Conservation (phyloP, 306 rosid species). For the Prinsepia uniflora region DNA sequence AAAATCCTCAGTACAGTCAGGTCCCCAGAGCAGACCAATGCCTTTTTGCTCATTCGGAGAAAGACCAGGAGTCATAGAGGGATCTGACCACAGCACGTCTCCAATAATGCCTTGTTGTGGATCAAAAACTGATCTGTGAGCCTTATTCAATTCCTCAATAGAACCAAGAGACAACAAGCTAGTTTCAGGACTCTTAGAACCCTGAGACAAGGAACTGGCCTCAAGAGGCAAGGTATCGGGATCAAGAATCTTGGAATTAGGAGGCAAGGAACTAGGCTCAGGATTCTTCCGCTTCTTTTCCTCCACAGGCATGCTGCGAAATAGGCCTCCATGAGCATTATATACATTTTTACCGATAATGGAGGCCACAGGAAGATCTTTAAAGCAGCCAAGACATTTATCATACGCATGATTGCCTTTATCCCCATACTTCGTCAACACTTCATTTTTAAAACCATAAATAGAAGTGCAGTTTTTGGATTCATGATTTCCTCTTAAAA, state of each 20-base stretch:
- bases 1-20: slow-evolving; percentile 83
- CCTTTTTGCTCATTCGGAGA: slow-evolving; percentile 74
- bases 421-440: slow-evolving; percentile 59
- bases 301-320: slow-evolving; percentile 56
- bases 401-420: slow-evolving; percentile 71
- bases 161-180: slow-evolving; percentile 46
- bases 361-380: slow-evolving; percentile 81
- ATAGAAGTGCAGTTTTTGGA: slow-evolving; percentile 83
- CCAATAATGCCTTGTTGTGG: slow-evolving; percentile 90
- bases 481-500: slow-evolving; percentile 83
- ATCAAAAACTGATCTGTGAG: slow-evolving; percentile 78
- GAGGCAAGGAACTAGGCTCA: slow-evolving; percentile 23
- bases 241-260: too few relatives aligned
- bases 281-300: slow-evolving; percentile 66
- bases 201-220: too few relatives aligned
- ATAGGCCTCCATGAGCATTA: slow-evolving; percentile 89
- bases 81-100: slow-evolving; percentile 94
- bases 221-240: too few relatives aligned
- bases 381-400: slow-evolving; percentile 81
- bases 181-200: too few relatives aligned
- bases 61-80: slow-evolving; percentile 70
- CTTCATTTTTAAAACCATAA: slow-evolving; percentile 84
- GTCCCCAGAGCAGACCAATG: slow-evolving; percentile 84
- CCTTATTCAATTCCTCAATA: slow-evolving; percentile 64
- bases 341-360: slow-evolving; percentile 63